Base-by-base conservation (phyloP, 176 grass and related monocot species). In the Typha latifolia region DNA sequence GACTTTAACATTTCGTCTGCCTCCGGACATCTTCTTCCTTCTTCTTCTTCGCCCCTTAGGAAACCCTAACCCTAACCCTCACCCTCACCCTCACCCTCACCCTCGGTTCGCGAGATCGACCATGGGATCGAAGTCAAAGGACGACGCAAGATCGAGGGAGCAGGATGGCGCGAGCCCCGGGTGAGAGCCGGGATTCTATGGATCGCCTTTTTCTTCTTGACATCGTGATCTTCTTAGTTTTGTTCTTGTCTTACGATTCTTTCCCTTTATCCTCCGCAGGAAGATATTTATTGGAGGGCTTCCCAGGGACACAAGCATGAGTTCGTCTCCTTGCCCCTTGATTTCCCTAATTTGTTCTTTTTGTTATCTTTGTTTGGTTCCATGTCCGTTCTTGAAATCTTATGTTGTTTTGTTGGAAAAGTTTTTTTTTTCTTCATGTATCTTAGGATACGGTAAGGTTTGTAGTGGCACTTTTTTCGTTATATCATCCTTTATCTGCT, bases 241-340 rank as follows among this genome's bases (percentile, higher is more conserved):
- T 0, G 37, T 67, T 67, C 32, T 59, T 27, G 7, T 31, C 51
- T 22, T 59, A 22, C 37, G 37, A 59, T 59, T 59, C 20, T 57
- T 56, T 78, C 19, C 10, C 31, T 79, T 73, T 43, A 43, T 74
- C 62, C 14, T 52, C 52, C 16, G 61, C 84, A 97, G 94, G 66
- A 97, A 97, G 70, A 97, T 92, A 52, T 97, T 97, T 74, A 75
- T 97, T 64, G 94, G 94, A 4, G 94, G 94, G 15, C 85, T 97
- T 14, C 74, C 88, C 22, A 85, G 83, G 62, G 83, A 90, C 62
- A 86, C 85, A 31, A 87, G 71, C 11, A 74, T 80, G 22, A 77
- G 94, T 97, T 79, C 6, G 21, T 57, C 29, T 43, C 5, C 13
- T 69, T n/a, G 27, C 12, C 48, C 21, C 43, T 27, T 74, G 13